Conservation (phyloP, 768 basidiomycete species). For the Rhodotorula graminis region DNA sequence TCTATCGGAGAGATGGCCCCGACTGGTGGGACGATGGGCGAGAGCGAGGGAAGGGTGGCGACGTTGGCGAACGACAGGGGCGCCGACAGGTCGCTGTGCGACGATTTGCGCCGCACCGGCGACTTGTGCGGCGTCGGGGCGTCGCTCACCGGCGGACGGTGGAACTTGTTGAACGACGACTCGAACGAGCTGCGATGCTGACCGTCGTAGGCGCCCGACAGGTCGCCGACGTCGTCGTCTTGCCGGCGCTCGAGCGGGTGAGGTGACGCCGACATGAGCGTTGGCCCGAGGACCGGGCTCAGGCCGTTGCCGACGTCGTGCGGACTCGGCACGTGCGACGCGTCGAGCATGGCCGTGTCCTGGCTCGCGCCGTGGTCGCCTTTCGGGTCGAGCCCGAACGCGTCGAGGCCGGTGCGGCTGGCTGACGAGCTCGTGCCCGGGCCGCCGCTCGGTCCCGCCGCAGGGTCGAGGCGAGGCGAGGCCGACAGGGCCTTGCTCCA, state of each 20-base stretch:
- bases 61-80: conserved; percentile 30
- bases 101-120: neutral
- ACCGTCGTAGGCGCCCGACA: neutral
- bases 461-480: neutral
- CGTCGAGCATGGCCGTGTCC: neutral
- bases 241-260: neutral
- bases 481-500: conserved; percentile 15
- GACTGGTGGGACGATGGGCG: neutral
- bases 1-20: neutral
- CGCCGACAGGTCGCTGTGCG: neutral
- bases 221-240: too few relatives aligned
- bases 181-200: neutral
- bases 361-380: neutral
- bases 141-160: neutral
- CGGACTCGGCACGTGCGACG: neutral
- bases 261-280: neutral
- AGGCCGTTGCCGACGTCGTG: conserved; percentile 9
- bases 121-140: neutral
- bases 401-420: neutral
- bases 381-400: neutral
- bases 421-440: too few relatives aligned
- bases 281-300: conserved; percentile 11
- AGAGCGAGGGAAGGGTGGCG: conserved; percentile 1
- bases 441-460: neutral
- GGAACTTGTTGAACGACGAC: conserved; percentile 8